phyloP scores from a whole-genome alignment of 2,329 filamentous ascomycete species.

The Verticillium albo-atrum region DNA sequence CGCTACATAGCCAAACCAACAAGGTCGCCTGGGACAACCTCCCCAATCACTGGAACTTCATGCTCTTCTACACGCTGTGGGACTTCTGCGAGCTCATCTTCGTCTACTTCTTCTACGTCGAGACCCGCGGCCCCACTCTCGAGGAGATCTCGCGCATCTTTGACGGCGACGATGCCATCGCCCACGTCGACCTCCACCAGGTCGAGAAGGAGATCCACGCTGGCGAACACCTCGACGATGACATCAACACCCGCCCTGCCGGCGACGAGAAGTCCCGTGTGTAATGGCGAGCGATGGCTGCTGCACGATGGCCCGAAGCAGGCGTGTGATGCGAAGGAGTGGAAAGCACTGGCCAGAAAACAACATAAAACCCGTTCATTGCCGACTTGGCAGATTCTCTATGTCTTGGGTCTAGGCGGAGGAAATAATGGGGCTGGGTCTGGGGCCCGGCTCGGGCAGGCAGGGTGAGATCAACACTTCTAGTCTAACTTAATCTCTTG shows the following conservation, averaged over 20 bases:
- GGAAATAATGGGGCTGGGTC: neutral
- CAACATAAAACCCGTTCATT: neutral
- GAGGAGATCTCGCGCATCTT: conserved; percentile 69
- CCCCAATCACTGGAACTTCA: conserved; percentile 59
- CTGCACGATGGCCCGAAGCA: neutral
- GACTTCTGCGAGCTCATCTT: conserved; percentile 56
- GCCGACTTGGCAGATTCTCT: neutral
- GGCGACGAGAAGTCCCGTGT: conserved; percentile 11
- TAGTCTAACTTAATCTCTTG: no score
- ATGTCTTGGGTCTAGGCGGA: neutral
- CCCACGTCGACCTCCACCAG: conserved; percentile 48
- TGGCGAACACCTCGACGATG: conserved; percentile 25
- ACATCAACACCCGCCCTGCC: conserved; percentile 19
- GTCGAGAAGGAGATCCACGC: conserved; percentile 49
- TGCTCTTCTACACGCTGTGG: conserved; percentile 63
- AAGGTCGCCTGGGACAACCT: conserved; percentile 57
- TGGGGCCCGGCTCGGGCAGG: neutral
- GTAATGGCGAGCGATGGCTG: neutral
- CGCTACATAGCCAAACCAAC: conserved; percentile 46
- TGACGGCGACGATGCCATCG: conserved; percentile 57
- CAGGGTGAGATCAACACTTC: neutral
- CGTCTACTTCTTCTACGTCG: conserved; percentile 63
- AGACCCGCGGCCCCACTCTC: conserved; percentile 67
- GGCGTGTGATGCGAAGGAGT: neutral
- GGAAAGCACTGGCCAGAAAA: neutral